Evolutionary conservation across 805 yeast species (phyloP).

Genomic region (Cyberlindnera maritima): DNA sequence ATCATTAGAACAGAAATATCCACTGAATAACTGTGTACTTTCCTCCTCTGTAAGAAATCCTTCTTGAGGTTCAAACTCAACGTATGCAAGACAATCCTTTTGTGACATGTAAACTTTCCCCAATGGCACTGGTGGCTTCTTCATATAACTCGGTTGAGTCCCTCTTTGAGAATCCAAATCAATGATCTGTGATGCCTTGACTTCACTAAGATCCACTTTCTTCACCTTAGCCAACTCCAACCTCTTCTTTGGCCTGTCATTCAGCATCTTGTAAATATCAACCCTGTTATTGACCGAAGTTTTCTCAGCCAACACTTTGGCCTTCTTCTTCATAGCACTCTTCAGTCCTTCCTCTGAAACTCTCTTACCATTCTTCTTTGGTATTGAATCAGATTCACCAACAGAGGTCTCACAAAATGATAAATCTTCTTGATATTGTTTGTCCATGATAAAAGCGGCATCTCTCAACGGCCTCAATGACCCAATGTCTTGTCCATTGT

Average conservation of each 20-base stretch:
- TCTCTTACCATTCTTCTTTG: not conserved
- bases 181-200: constrained; percentile 18
- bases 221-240: constrained; percentile 3
- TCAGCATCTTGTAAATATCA: constrained; percentile 23
- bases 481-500: constrained; percentile 6
- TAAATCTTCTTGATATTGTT: constrained; percentile 19
- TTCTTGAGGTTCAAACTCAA: constrained; percentile 10
- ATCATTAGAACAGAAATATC: constrained; percentile 9
- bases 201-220: constrained; percentile 9
- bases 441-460: constrained; percentile 18
- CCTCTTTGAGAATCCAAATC: constrained; percentile 13
- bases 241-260: constrained; percentile 8
- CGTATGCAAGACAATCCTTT: constrained; percentile 12
- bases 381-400: not conserved
- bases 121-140: not conserved
- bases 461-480: constrained; percentile 1
- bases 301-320: not conserved
- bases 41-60: constrained; percentile 22
- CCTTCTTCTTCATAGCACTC: not conserved
- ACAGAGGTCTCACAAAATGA: constrained; percentile 1
- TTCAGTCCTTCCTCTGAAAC: not conserved
- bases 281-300: not conserved
- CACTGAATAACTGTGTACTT: constrained; percentile 18
- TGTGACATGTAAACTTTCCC: constrained; percentile 10
- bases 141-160: constrained; percentile 2